Percentiles rank a stretch among this genome's conserved stretches.
These are phyloP conservation scores for Macrolepiota fuliginosa DNA, from an alignment of 768 basidiomycete species.

Conservation along the genomic window DNA sequence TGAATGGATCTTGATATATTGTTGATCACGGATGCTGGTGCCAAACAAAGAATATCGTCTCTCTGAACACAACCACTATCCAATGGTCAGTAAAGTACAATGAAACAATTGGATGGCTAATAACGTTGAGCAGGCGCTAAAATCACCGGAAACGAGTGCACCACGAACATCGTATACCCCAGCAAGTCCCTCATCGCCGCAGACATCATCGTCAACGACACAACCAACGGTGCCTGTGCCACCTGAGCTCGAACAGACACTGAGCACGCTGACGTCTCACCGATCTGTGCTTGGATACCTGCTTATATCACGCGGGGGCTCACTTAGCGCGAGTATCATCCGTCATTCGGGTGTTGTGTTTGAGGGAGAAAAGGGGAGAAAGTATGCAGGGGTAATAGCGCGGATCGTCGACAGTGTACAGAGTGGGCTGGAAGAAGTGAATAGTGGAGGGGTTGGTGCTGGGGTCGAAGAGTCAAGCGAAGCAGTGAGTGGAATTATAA, in stretches of 20 bases:
- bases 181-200: slow-evolving; percentile 18
- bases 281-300: slow-evolving; percentile 87
- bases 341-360: slow-evolving; percentile 83
- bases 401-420: slow-evolving; percentile 79
- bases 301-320: slow-evolving; percentile 62
- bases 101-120: not conserved
- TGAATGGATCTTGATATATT: not conserved
- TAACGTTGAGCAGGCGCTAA: not conserved
- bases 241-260: slow-evolving; percentile 82
- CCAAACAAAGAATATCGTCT: slow-evolving; percentile 4
- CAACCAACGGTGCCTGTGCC: slow-evolving; percentile 36
- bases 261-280: slow-evolving; percentile 73
- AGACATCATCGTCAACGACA: slow-evolving; percentile 9
- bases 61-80: not conserved
- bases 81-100: slow-evolving; percentile 1
- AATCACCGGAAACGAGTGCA: not conserved
- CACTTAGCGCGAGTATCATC: slow-evolving; percentile 73
- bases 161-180: slow-evolving; percentile 20
- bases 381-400: slow-evolving; percentile 70
- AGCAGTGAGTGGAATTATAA: slow-evolving; percentile 38
- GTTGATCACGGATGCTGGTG: not conserved
- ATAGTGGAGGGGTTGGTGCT: slow-evolving; percentile 35
- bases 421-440: slow-evolving; percentile 74
- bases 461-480: slow-evolving; percentile 37
- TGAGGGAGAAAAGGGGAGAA: slow-evolving; percentile 78